Conservation (phyloP, 306 rosid species). For the Cercis canadensis region DNA sequence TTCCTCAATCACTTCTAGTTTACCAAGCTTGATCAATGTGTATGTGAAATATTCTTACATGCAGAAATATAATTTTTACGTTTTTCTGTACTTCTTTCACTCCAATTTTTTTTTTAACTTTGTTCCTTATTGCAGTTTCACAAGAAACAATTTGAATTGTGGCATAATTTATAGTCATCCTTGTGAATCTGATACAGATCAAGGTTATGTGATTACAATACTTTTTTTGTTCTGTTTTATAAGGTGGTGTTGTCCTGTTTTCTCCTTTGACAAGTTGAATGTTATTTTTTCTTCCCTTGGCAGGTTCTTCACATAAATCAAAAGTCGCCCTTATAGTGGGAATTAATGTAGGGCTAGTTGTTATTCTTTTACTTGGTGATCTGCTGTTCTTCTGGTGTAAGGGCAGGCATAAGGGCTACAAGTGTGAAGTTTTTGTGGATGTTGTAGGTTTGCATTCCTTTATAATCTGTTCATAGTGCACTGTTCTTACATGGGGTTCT, state of each 20-base stretch:
- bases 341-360: constrained; percentile 59
- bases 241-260: no score
- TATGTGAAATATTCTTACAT: constrained; percentile 52
- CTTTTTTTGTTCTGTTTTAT: no score
- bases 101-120: constrained; percentile 14
- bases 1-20: constrained; percentile 79
- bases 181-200: no score
- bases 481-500: constrained; percentile 28
- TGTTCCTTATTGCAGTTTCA: constrained; percentile 70
- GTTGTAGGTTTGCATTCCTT: constrained; percentile 80
- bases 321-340: constrained; percentile 77
- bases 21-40: constrained; percentile 71
- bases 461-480: constrained; percentile 26
- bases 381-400: constrained; percentile 65
- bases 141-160: constrained; percentile 82
- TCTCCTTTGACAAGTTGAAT: no score
- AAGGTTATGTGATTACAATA: no score
- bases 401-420: constrained; percentile 67
- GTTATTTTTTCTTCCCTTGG: no score
- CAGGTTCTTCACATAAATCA: constrained; percentile 67
- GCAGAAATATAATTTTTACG: constrained; percentile 1
- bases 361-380: constrained; percentile 58
- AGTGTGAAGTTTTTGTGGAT: constrained; percentile 82
- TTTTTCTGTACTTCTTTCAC: background rate
- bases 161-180: constrained; percentile 51